Evolutionary conservation across 768 basidiomycete genomes (phyloP), one percentile per base, ranked within the genome.

Genomic region (Kwoniella bestiolae): DNA sequence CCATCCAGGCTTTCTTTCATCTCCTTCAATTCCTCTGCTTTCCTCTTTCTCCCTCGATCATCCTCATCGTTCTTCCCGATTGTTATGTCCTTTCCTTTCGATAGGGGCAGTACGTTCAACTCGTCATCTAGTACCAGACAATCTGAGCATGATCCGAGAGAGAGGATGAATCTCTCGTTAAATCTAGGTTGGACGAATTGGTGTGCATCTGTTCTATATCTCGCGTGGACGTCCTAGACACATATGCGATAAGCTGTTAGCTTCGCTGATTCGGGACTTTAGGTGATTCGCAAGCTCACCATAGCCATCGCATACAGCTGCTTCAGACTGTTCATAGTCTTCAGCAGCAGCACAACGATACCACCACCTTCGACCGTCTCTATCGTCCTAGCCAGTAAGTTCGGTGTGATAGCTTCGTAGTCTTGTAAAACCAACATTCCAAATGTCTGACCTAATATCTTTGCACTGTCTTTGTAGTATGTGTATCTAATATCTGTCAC

Each of bases 401-500:
- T 99, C 16, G 96, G 96, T 1, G 96, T 99, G 67, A 99, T 87
- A 4, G 96, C 95, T 79, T 99, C 96, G 70, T 98, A 99, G 76
- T 98, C 96, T 82, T 98, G 96, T 53, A 99, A 83, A 1, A 98
- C 87, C 65, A 91, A 89, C 93, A 98, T 97, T 46, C 95, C 95
- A 80, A 90, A 98, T 0, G 96, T 99, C 78, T 97, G 91, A 72
- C 95, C 96, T 35, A 99, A 87, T 68, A 97, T 92, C 82, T 95
- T 96, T 53, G 94, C 88, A 0, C 94, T 93, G 74, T 97, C 95
- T 79, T 96, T 96, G 84, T 97, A 98, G 83, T 97, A 94, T 51
- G 91, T 93, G 84, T 99, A 99, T 61, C 95, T 89, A 65, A 99
- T 97, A 80, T 99, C 95, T 3, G 95, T 98, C n/a, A 97, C 94